Base-by-base conservation (phyloP, 2,329 filamentous ascomycete species). In the Fusarium chlamydosporum region DNA sequence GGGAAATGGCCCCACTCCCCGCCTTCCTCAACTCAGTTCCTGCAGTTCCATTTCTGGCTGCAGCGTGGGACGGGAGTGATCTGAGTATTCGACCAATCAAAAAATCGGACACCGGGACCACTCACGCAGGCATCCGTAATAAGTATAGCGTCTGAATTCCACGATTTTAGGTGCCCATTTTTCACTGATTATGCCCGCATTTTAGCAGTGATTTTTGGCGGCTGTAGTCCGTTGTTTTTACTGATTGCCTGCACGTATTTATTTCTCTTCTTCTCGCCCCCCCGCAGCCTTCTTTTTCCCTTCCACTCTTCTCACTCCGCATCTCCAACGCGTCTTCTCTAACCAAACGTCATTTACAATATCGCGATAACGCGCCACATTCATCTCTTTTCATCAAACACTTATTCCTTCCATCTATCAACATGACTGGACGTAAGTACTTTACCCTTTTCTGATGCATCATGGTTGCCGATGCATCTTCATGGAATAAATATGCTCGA, bases 401-500 rank as follows among this genome's bases (percentile, higher is more conserved):
- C 72, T 74, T 59, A 70, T 64, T 68, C 71, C 72, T 37, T 53
- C 16, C 66, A 74, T 74, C 75, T 76, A 80, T 84, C 86, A 89
- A 82, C 67, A 91, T 91, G 88, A 90, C 88, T 89, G 88, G 88
- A 89, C 88, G 88, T 90, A 87, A 89, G 88, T 89, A 76, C 26
- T 47, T 45, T 62, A 34, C 23, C 48, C 38, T 70, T 59, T 16
- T 35, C 4, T 27, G 16, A 26, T 59, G 34, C 20, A 35, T 33
- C 33, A 29, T 31, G 52, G 42, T n/a, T 29, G 15, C 38, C 13
- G 45, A 45, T 52, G 57, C 46, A 29, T 38, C 15, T 23, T 11
- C 56, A 11, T n/a, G 9, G 11, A 15, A 13, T 37, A 50, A 41
- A 35, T 23, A 54, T 43, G 20, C 18, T 9, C 31, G 26, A 46